A percentile compares a stretch with the other conserved stretches of the same genome.
phyloP scores from a whole-genome alignment of 148 eudicot genomes.

The Fallopia convolvulus region DNA sequence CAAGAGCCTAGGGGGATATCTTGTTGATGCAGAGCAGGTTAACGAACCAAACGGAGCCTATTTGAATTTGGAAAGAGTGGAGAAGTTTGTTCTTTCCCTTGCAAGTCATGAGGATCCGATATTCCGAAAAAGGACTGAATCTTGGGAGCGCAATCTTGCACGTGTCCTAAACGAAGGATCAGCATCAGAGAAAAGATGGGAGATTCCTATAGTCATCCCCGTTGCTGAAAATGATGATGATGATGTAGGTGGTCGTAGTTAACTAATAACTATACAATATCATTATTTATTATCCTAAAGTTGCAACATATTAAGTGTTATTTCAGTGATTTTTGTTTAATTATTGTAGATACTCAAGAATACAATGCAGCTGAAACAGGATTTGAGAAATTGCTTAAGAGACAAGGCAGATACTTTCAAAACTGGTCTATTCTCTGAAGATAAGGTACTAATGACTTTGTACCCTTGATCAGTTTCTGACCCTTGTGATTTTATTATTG shows the following conservation, averaged over 20 bases:
- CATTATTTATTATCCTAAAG: too few relatives aligned
- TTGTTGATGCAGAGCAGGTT: conserved; percentile 40
- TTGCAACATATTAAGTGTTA: neutral
- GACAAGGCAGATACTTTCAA: conserved; percentile 20
- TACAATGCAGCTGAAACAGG: conserved; percentile 27
- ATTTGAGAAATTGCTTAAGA: conserved; percentile 15
- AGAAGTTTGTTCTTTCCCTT: conserved; percentile 35
- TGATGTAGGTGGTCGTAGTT: neutral
- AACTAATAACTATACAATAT: conserved; percentile 2
- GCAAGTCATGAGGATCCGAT: conserved; percentile 31
- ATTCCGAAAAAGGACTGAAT: conserved; percentile 25
- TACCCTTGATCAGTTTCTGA: neutral
- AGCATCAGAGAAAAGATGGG: conserved; percentile 16
- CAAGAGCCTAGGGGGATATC: conserved; percentile 37
- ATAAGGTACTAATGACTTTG: conserved; percentile 18
- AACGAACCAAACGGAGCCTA: conserved; percentile 28
- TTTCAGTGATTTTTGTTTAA: neutral
- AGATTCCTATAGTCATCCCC: neutral
- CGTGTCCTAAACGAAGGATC: conserved; percentile 16
- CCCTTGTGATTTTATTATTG: neutral
- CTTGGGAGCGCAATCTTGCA: conserved; percentile 22
- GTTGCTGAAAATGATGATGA: neutral
- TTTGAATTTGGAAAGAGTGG: conserved; percentile 35
- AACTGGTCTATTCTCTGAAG: conserved; percentile 19
- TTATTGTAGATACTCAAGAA: conserved; percentile 20